Percentiles rank a stretch among this genome's conserved stretches.
Evolutionary conservation across 768 basidiomycete species (phyloP).

Genomic region (Tulasnella sp.): DNA sequence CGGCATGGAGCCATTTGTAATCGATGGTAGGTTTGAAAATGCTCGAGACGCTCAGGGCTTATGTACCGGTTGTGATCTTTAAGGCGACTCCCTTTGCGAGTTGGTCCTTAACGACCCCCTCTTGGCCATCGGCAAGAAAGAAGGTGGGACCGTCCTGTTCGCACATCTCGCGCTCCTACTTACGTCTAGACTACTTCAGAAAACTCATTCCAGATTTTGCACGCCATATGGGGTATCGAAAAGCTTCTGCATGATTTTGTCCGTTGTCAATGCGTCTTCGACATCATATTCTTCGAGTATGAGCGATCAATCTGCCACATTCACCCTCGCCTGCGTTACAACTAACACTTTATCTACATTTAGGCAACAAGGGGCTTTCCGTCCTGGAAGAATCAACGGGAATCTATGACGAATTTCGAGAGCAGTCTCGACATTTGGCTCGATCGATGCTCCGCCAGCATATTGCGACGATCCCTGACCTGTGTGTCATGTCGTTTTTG

Average conservation of each 20-base stretch:
- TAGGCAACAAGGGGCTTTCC: too few species aligned
- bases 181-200: slow-evolving; percentile 27
- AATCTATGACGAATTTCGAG: neutral
- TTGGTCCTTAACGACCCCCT: slow-evolving; percentile 47
- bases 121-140: slow-evolving; percentile 36
- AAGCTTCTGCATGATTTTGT: slow-evolving; percentile 37
- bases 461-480: slow-evolving; percentile 25
- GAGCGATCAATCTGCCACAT: neutral
- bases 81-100: slow-evolving; percentile 56
- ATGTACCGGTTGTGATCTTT: neutral
- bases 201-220: slow-evolving; percentile 48
- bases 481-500: slow-evolving; percentile 38
- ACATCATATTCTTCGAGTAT: slow-evolving; percentile 56
- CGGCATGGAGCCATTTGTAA: slow-evolving; percentile 50
- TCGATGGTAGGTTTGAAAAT: slow-evolving; percentile 39
- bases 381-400: neutral
- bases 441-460: slow-evolving; percentile 42
- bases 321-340: too few species aligned
- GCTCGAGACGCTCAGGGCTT: neutral
- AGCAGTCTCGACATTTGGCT: slow-evolving; percentile 40
- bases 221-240: slow-evolving; percentile 48
- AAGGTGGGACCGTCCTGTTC: too few species aligned
- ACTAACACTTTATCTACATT: too few species aligned
- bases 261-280: slow-evolving; percentile 42
- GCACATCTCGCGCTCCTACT: too few species aligned